Percentiles rank a stretch among this genome's conserved stretches.
These are phyloP conservation scores for Colletotrichum sp. DNA, from an alignment of 2,329 filamentous ascomycete genomes.

Conservation along the genomic window DNA sequence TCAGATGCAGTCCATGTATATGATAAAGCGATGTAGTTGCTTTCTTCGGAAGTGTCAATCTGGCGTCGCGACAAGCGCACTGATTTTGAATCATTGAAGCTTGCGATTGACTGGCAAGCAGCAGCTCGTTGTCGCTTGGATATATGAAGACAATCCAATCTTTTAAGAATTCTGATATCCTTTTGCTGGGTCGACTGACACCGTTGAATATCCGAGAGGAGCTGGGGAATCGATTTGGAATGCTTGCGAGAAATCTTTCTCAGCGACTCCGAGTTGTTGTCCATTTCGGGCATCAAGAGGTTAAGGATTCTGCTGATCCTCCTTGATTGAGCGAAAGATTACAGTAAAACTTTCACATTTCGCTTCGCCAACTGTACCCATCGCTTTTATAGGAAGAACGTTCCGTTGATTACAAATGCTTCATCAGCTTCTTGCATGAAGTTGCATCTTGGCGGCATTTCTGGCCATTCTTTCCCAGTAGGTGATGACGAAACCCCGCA, in stretches of 20 bases:
- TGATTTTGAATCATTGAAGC: no score
- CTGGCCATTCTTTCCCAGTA: neutral
- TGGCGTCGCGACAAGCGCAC: no score
- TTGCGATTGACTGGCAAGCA: neutral
- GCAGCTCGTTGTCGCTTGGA: neutral
- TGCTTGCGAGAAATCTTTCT: neutral
- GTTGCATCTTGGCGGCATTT: neutral
- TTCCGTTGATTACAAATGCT: neutral
- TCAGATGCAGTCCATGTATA: neutral
- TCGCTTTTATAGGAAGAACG: rapidly evolving
- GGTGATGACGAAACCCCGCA: neutral
- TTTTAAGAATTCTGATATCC: neutral
- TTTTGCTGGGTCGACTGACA: neutral
- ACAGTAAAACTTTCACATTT: rapidly evolving
- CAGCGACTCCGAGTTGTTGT: neutral
- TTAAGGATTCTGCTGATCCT: rapidly evolving
- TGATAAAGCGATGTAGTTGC: neutral
- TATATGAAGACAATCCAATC: neutral
- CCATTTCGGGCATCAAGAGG: rapidly evolving
- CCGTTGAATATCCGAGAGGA: neutral
- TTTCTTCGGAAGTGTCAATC: no score
- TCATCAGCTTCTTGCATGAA: neutral
- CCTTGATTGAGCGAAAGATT: neutral
- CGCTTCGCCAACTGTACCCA: rapidly evolving
- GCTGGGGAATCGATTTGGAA: neutral